Evolutionary conservation across 2,329 filamentous ascomycete genomes (phyloP).

Genomic region (Diaporthe citri): DNA sequence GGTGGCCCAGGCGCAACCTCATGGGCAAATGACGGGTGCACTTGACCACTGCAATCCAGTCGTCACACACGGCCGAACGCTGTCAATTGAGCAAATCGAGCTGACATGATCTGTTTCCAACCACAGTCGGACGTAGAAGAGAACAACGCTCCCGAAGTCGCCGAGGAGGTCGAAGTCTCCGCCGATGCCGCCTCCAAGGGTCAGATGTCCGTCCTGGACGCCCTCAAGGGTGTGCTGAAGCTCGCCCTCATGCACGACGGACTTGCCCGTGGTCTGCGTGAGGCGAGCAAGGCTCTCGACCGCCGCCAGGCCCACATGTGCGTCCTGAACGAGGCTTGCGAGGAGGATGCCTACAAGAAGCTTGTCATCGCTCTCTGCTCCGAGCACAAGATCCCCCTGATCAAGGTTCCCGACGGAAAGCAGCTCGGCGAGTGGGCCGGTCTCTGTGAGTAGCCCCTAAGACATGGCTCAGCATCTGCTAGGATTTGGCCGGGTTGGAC

Average conservation of each 20-base stretch:
- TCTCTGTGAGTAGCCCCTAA: slow-evolving; percentile 82
- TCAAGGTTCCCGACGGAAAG: slow-evolving; percentile 99
- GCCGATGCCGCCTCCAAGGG: slow-evolving; percentile 89
- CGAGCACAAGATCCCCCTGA: slow-evolving; percentile 99
- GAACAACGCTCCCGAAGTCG: slow-evolving; percentile 86
- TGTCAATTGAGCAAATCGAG: slow-evolving; percentile 40
- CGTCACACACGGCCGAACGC: slow-evolving; percentile 34
- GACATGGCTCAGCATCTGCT: neutral
- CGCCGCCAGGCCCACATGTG: slow-evolving; percentile 99
- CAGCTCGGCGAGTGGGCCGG: slow-evolving; percentile 99
- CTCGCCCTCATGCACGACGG: slow-evolving; percentile 99
- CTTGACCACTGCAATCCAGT: slow-evolving; percentile 8
- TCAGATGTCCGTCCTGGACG: slow-evolving; percentile 98
- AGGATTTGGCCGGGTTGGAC: neutral
- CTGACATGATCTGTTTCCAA: slow-evolving; percentile 44
- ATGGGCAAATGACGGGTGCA: slow-evolving; percentile 14
- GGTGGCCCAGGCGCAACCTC: slow-evolving; percentile 21
- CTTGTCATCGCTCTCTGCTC: slow-evolving; percentile 98
- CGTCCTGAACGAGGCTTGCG: slow-evolving; percentile 99
- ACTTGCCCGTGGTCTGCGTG: slow-evolving; percentile 96
- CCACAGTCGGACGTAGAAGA: slow-evolving; percentile 99
- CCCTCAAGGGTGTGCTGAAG: slow-evolving; percentile 98
- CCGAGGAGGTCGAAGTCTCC: slow-evolving; percentile 94
- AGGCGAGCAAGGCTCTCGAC: slow-evolving; percentile 99
- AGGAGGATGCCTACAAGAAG: slow-evolving; percentile 99